A percentile compares a stretch with the other conserved stretches of the same genome.
These are phyloP conservation scores for Aspergillus sp. DNA, from an alignment of 2,329 filamentous ascomycete species.

Conservation along the genomic window DNA sequence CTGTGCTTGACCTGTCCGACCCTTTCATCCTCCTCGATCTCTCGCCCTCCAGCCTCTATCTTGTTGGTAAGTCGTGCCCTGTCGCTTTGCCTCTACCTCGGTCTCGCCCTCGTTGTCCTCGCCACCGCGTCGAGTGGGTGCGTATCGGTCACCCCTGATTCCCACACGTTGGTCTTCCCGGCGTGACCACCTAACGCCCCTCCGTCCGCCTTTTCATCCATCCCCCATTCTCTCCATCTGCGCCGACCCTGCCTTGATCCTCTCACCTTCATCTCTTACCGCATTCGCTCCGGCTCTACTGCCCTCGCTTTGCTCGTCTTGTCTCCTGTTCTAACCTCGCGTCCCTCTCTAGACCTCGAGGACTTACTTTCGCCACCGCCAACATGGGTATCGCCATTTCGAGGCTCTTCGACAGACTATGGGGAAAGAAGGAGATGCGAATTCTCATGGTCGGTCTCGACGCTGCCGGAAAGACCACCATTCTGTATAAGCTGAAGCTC, in stretches of 20 bases:
- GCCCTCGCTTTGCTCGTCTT: not conserved
- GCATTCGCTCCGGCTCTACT: not conserved
- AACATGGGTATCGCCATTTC: constrained; percentile 98
- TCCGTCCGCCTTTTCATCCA: constrained; percentile 16
- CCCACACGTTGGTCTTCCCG: constrained; percentile 17
- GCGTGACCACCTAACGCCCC: constrained; percentile 18
- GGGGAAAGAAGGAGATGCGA: constrained; percentile 99
- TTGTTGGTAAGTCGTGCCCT: constrained; percentile 14
- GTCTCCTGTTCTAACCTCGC: constrained; percentile 21
- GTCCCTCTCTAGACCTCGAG: constrained; percentile 18
- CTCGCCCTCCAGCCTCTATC: constrained; percentile 7
- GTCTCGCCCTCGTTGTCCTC: not conserved
- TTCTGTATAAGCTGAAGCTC: constrained; percentile 99
- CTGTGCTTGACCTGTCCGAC: constrained; percentile 10
- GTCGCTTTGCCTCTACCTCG: constrained; percentile 1
- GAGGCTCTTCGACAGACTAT: constrained; percentile 93
- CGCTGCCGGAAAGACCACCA: constrained; percentile 99
- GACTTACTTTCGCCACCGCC: constrained; percentile 37
- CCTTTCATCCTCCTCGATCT: constrained; percentile 8
- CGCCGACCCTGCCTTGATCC: constrained; percentile 6
- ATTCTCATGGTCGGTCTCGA: constrained; percentile 99
- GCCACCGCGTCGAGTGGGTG: constrained; percentile 4
- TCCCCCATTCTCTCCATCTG: constrained; percentile 14
- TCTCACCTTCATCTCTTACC: constrained; percentile 7
- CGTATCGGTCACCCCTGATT: constrained; percentile 18